Evolutionary conservation across 148 eudicot genomes (phyloP).

Genomic region (Spergularia marina): DNA sequence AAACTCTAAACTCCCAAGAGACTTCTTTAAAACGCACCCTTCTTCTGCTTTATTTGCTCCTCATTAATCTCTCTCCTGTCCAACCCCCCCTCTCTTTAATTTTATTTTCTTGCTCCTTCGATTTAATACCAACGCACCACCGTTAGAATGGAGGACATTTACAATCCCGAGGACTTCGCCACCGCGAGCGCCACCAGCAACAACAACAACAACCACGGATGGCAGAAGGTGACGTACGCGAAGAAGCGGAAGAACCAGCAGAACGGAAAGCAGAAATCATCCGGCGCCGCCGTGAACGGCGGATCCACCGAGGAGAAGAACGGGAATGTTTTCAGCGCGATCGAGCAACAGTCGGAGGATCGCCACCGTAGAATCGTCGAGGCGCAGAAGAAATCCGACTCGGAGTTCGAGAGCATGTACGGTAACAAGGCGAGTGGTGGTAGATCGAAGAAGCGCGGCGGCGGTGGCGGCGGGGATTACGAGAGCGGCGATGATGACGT

Average conservation of each 20-base stretch:
- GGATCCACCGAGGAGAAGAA: slow-evolving; percentile 9
- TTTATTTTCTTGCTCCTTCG: no score
- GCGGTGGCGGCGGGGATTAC: slow-evolving; percentile 28
- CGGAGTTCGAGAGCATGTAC: slow-evolving; percentile 6
- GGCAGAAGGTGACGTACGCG: slow-evolving; percentile 57
- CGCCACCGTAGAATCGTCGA: slow-evolving; percentile 49
- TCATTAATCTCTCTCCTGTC: not conserved
- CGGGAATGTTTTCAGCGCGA: slow-evolving; percentile 42
- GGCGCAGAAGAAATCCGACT: slow-evolving; percentile 42
- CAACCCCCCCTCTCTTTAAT: not conserved
- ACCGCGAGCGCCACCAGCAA: slow-evolving; percentile 11
- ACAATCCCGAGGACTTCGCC: slow-evolving; percentile 26
- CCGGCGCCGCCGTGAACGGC: not conserved
- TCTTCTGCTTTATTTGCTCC: not conserved
- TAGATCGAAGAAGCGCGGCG: slow-evolving; percentile 45
- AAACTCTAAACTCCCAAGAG: not conserved
- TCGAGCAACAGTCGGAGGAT: slow-evolving; percentile 65
- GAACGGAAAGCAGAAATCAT: slow-evolving; percentile 26
- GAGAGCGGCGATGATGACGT: slow-evolving; percentile 43
- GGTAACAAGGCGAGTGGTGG: not conserved
- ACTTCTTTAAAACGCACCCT: slow-evolving; percentile 2
- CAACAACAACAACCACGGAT: slow-evolving; percentile 39
- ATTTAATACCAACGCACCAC: not conserved
- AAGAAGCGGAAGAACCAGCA: slow-evolving; percentile 44
- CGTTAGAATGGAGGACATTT: slow-evolving; percentile 20